These are phyloP conservation scores for Phytopythium vexans DNA, from an alignment of 352 stramenopile genomes.

Conservation along the genomic window DNA sequence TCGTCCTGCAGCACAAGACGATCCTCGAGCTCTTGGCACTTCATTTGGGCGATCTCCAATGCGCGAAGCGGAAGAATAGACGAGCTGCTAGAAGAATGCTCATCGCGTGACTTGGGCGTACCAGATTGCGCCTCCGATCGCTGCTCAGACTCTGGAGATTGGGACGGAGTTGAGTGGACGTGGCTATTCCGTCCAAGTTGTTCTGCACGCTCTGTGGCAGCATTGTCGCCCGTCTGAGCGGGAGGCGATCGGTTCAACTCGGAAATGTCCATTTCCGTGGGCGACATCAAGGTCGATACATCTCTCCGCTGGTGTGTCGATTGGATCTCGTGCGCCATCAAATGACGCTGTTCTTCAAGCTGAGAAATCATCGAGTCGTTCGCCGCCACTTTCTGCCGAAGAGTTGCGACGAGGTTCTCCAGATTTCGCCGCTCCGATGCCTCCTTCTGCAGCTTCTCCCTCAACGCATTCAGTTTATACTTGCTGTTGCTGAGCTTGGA, in stretches of 20 bases:
- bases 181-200: not conserved
- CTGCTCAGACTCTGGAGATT: slow-evolving; percentile 13
- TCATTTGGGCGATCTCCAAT: slow-evolving; percentile 63
- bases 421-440: slow-evolving; percentile 51
- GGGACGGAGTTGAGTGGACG: slow-evolving; percentile 1
- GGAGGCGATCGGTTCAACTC: slow-evolving; percentile 45
- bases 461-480: slow-evolving; percentile 59
- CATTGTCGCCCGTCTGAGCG: slow-evolving; percentile 4
- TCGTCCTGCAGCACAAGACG: slow-evolving; percentile 64
- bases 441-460: slow-evolving; percentile 56
- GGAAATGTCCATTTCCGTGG: slow-evolving; percentile 58
- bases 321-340: slow-evolving; percentile 74
- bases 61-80: slow-evolving; percentile 62
- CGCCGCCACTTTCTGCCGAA: slow-evolving; percentile 63
- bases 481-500: slow-evolving; percentile 70
- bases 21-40: slow-evolving; percentile 80
- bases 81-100: slow-evolving; percentile 24
- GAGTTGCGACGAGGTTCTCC: slow-evolving; percentile 56
- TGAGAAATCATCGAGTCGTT: slow-evolving; percentile 59
- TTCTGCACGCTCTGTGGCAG: no score
- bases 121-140: slow-evolving; percentile 18
- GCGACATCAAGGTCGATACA: slow-evolving; percentile 19
- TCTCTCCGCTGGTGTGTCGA: slow-evolving; percentile 45
- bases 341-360: slow-evolving; percentile 70
- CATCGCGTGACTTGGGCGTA: slow-evolving; percentile 18